Evolutionary conservation across 257 asterid genomes (phyloP).

Genomic region (Nicotiana benthamiana): DNA sequence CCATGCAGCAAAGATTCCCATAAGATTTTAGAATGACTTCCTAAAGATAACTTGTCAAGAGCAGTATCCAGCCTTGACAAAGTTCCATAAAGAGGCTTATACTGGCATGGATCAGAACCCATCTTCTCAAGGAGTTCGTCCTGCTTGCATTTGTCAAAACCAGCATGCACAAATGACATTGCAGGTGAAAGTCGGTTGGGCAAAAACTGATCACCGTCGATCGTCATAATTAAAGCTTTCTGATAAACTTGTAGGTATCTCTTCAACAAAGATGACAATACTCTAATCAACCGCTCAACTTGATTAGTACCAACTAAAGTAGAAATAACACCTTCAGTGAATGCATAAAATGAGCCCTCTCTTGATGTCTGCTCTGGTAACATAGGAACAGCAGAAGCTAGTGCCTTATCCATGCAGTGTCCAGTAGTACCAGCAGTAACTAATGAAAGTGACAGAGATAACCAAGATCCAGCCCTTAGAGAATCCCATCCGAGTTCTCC

Average conservation of each 20-base stretch:
- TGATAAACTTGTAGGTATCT: constrained; percentile 58
- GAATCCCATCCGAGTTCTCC: constrained; percentile 70
- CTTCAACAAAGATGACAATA: constrained; percentile 65
- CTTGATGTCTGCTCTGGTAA: constrained; percentile 35
- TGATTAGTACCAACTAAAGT: constrained; percentile 40
- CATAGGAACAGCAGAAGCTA: constrained; percentile 17
- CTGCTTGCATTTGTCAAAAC: constrained; percentile 45
- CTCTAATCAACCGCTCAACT: constrained; percentile 35
- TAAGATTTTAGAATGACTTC: constrained; percentile 48
- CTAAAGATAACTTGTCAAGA: constrained; percentile 51
- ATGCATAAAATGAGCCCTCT: constrained; percentile 47
- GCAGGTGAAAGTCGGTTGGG: constrained; percentile 47
- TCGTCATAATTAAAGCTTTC: constrained; percentile 50
- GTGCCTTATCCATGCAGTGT: constrained; percentile 27
- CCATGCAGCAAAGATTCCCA: constrained; percentile 85
- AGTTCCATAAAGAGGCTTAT: constrained; percentile 53
- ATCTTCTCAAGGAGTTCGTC: constrained; percentile 50
- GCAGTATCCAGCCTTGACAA: constrained; percentile 37
- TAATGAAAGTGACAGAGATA: constrained; percentile 59
- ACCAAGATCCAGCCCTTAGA: constrained; percentile 68
- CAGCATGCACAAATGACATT: constrained; percentile 55
- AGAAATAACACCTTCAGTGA: constrained; percentile 41
- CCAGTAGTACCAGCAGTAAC: constrained; percentile 46
- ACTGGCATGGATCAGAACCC: constrained; percentile 40
- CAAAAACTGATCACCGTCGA: constrained; percentile 33